Base-by-base conservation (phyloP, 305 asterid genomes). In the Plantago coronopus region DNA sequence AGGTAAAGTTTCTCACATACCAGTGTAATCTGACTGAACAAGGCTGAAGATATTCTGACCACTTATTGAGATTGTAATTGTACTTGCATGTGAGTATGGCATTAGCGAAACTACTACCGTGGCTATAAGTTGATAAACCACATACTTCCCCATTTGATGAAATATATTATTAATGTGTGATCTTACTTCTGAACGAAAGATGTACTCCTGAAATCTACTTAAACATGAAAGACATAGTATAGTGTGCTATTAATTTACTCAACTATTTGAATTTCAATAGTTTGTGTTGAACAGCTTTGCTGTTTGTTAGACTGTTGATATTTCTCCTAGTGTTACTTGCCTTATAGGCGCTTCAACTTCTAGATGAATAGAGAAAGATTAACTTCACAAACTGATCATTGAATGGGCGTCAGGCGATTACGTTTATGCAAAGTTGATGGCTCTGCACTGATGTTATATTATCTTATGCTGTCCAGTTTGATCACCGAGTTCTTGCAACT, bases 401-500 rank as follows among this genome's bases (percentile, higher is more conserved):
- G 31, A 31, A 31, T 31, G 38, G 38, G 7, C 38, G 7, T 27
- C 5, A 27, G 38, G 38, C 7, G 7, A 31, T 31, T 31, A n/a
- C n/a, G n/a, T n/a, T n/a, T n/a, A 31, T 31, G 7, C 38, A 31
- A 31, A 31, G 38, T 31, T 38, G 44, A 38, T 38, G 16, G 3
- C 14, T 12, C 16, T 38, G 44, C 16, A 38, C 47, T 77, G 43
- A 62, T 59, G 43, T 62, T 44, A 43, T 21, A 19, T 65, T 60
- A 57, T 55, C 23, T 57, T 18, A 16, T 58, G 2, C 63, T 29
- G 64, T 58, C 62, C 83, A 91, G 98, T 85, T 91, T 58, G 94
- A 91, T 71, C 97, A 91, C 76, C 88, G 98, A 48, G 79, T 91
- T 51, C 97, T 91, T 17, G 98, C 98, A 64, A 81, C 90, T 67